These are phyloP conservation scores for Colletotrichum agaves DNA, from an alignment of 2,329 filamentous ascomycete genomes.

Conservation along the genomic window DNA sequence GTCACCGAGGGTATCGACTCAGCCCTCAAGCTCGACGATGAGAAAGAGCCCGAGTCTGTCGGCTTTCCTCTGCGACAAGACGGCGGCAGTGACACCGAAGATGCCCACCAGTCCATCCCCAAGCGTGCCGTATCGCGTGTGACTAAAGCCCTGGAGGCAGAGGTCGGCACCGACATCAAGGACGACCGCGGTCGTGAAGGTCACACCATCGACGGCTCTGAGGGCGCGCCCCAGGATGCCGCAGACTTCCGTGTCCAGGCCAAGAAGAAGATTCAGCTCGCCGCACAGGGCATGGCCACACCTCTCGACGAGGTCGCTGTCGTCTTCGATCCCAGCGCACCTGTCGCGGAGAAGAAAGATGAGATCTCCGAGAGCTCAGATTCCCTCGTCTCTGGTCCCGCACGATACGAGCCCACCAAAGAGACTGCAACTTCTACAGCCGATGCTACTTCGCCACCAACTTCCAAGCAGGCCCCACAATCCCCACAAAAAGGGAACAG, in stretches of 20 bases:
- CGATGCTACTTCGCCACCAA: neutral
- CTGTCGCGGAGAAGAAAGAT: slow-evolving; percentile 20
- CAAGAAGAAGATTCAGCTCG: slow-evolving; percentile 34
- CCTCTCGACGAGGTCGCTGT: slow-evolving; percentile 32
- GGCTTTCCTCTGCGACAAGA: neutral
- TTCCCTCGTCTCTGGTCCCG: neutral
- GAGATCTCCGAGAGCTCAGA: neutral
- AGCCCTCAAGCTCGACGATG: slow-evolving; percentile 46
- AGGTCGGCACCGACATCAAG: slow-evolving; percentile 32
- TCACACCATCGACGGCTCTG: slow-evolving; percentile 4
- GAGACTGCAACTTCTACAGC: neutral
- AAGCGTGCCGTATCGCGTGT: neutral
- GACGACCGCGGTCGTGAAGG: slow-evolving; percentile 34
- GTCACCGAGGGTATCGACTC: slow-evolving; percentile 50
- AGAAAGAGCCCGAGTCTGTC: slow-evolving; percentile 30
- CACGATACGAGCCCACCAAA: slow-evolving; percentile 16
- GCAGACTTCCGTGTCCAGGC: slow-evolving; percentile 28
- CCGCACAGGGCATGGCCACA: slow-evolving; percentile 20
- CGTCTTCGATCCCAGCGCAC: slow-evolving; percentile 22
- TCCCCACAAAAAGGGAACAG: neutral
- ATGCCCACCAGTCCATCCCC: neutral
- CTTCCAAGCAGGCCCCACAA: neutral
- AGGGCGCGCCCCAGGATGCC: slow-evolving; percentile 26
- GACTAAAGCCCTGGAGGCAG: slow-evolving; percentile 8
- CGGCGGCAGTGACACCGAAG: slow-evolving; percentile 1